Evolutionary conservation across 139 green algal species (phyloP).

Genomic region (Monoraphidium neglectum): DNA sequence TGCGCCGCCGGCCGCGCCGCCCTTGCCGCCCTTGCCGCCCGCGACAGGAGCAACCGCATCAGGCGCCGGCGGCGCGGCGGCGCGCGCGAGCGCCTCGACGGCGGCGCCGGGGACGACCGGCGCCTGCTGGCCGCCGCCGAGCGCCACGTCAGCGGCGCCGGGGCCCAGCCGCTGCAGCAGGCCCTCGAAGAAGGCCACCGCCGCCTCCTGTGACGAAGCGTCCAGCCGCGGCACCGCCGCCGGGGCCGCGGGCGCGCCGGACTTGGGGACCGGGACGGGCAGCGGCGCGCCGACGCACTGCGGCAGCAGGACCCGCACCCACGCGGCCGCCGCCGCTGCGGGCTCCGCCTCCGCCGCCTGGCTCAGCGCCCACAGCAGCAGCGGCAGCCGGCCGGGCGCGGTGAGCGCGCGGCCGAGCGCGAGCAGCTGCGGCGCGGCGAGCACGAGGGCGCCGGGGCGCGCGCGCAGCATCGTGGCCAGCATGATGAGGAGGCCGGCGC

Average conservation of each 20-base stretch:
- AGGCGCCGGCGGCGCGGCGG: constrained; percentile 1
- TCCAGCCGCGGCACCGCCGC: constrained; percentile 20
- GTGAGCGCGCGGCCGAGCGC: constrained; percentile 21
- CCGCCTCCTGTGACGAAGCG: not conserved
- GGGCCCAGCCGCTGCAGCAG: constrained; percentile 7
- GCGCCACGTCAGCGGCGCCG: constrained; percentile 5
- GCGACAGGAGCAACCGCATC: not conserved
- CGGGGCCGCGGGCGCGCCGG: not conserved
- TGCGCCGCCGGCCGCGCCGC: constrained; percentile 16
- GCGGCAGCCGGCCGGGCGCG: constrained; percentile 15
- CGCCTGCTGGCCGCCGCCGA: constrained; percentile 6
- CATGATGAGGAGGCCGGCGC: constrained; percentile 26
- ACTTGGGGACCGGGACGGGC: constrained; percentile 2
- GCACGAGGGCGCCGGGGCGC: constrained; percentile 28
- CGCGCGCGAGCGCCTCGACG: constrained; percentile 22
- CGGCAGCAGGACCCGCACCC: constrained; percentile 46
- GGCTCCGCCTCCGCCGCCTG: constrained; percentile 16
- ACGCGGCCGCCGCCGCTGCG: constrained; percentile 28
- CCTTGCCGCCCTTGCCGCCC: constrained; percentile 8
- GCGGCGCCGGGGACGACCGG: constrained; percentile 18
- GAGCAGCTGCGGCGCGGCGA: constrained; percentile 12
- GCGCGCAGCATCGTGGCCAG: constrained; percentile 34
- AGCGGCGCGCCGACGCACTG: constrained; percentile 32
- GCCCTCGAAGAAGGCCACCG: constrained; percentile 14
- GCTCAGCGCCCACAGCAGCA: constrained; percentile 43